phyloP scores from a whole-genome alignment of 495 filamentous ascomycete species.

The Astrothelium macrocarpum region DNA sequence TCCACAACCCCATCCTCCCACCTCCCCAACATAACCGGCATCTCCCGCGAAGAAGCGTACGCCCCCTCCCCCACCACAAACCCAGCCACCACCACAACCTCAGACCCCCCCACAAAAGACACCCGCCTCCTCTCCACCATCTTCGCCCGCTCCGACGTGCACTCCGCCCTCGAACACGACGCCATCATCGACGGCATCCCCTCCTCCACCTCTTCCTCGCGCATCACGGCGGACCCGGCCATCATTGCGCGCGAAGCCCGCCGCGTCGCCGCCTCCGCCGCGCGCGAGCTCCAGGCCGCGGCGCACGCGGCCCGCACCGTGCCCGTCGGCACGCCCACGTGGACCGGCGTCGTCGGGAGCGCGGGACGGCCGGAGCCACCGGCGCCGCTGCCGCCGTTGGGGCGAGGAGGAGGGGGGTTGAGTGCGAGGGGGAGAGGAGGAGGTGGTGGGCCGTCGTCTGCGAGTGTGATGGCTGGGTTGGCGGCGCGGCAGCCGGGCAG shows the following conservation, averaged over 20 bases:
- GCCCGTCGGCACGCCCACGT: conserved; percentile 79
- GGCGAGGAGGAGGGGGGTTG: conserved; percentile 16
- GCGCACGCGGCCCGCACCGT: conserved; percentile 59
- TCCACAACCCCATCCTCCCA: conserved; percentile 28
- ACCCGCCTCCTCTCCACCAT: conserved; percentile 76
- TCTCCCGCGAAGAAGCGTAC: conserved; percentile 37
- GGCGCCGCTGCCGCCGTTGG: conserved; percentile 4
- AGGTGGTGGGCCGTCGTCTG: conserved; percentile 24
- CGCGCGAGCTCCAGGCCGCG: conserved; percentile 60
- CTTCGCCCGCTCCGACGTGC: conserved; percentile 74
- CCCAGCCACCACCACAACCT: not conserved
- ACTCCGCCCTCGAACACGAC: conserved; percentile 81
- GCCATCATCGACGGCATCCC: conserved; percentile 58
- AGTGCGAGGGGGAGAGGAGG: conserved; percentile 11
- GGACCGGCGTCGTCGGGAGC: conserved; percentile 77
- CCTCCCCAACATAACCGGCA: conserved; percentile 38
- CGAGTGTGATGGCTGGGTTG: conserved; percentile 27
- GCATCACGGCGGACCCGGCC: conserved; percentile 56
- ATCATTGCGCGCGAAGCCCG: conserved; percentile 75
- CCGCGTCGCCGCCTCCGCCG: conserved; percentile 67
- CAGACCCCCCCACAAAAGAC: conserved; percentile 33
- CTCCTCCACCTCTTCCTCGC: conserved; percentile 28
- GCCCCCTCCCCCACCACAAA: conserved; percentile 18
- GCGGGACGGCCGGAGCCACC: conserved; percentile 48
- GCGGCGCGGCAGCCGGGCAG: conserved; percentile 16